Percentiles rank a stretch among this genome's conserved stretches.
Conservation (phyloP, 176 grass and related monocot species). For the Echinochloa phyllopogon region DNA sequence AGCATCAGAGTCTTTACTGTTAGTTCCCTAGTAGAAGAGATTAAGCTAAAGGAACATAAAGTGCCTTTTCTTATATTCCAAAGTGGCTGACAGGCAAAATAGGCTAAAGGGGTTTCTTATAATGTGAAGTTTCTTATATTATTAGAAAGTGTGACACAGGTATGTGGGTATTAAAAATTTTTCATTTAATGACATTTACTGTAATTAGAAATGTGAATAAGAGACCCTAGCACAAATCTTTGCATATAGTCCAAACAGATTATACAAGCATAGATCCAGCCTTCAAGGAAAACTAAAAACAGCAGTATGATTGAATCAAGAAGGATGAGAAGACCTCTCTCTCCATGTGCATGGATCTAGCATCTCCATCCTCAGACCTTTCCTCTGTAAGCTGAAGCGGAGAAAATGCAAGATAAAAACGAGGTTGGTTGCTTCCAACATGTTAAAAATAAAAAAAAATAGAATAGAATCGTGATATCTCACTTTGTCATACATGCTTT, state of each 20-base stretch:
- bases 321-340: constrained; percentile 60
- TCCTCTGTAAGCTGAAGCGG: constrained; percentile 83
- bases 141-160: background rate
- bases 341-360: constrained; percentile 61
- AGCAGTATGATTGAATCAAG: constrained; percentile 27
- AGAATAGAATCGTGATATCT: constrained; percentile 44
- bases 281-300: constrained; percentile 20
- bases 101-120: background rate
- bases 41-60: constrained; percentile 4
- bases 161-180: background rate
- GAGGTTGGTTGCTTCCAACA: constrained; percentile 42
- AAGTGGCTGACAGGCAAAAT: background rate
- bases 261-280: constrained; percentile 9
- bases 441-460: constrained; percentile 28
- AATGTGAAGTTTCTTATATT: too few relatives aligned
- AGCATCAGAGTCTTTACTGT: background rate
- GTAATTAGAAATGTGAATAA: background rate
- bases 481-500: constrained; percentile 76
- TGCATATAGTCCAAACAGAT: constrained; percentile 10
- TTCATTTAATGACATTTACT: background rate
- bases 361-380: constrained; percentile 66
- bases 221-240: background rate
- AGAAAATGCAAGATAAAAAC: constrained; percentile 45
- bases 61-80: background rate
- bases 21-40: background rate